Conservation (phyloP, 768 basidiomycete species). For the Agaricus sinodeliciosus region DNA sequence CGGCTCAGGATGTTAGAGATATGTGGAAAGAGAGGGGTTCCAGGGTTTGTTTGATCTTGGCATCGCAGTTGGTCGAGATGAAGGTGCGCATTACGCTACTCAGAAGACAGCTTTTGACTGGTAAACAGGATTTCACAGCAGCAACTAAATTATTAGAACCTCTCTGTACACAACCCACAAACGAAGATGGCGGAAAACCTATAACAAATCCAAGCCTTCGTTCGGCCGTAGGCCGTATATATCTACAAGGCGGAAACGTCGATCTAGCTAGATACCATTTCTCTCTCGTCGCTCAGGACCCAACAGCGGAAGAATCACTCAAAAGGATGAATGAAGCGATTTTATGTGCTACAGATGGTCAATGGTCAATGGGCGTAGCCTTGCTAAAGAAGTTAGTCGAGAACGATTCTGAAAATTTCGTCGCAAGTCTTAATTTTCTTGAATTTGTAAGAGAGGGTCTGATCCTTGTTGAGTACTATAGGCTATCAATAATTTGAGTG, state of each 20-base stretch:
- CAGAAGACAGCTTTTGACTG: too few species aligned
- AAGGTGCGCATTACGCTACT: slow-evolving; percentile 38
- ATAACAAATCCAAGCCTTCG: slow-evolving; percentile 48
- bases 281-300: slow-evolving; percentile 37
- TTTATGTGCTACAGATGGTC: slow-evolving; percentile 60
- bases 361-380: slow-evolving; percentile 52
- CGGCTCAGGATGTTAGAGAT: slow-evolving; percentile 28
- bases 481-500: slow-evolving; percentile 76
- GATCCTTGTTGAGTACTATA: slow-evolving; percentile 16
- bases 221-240: slow-evolving; percentile 66
- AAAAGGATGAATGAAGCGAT: slow-evolving; percentile 63
- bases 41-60: slow-evolving; percentile 70
- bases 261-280: slow-evolving; percentile 55
- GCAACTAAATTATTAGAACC: slow-evolving; percentile 65
- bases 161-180: slow-evolving; percentile 38
- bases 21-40: slow-evolving; percentile 86
- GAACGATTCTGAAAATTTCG: slow-evolving; percentile 53
- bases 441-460: neutral
- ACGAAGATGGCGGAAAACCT: slow-evolving; percentile 9
- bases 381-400: slow-evolving; percentile 38
- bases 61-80: slow-evolving; percentile 81
- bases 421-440: slow-evolving; percentile 30
- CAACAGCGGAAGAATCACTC: slow-evolving; percentile 32
- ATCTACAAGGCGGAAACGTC: slow-evolving; percentile 69
- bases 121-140: slow-evolving; percentile 55